Base-by-base conservation (phyloP, 1,284 basidiomycete genomes). In the Papiliotrema fonsecae region DNA sequence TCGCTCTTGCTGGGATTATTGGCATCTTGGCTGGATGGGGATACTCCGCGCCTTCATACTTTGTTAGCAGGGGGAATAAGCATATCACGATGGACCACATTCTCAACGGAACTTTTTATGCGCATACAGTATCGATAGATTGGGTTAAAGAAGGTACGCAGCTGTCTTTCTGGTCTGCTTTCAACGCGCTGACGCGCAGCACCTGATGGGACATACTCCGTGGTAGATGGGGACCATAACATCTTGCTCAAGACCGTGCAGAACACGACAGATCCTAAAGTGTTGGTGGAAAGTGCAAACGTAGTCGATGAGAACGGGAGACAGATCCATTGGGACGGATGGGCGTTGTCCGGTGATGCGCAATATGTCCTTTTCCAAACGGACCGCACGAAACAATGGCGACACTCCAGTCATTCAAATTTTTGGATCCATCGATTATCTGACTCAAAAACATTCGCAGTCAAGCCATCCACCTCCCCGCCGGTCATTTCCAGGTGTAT, bases 191-290 rank as follows among this genome's bases (percentile, higher is more conserved):
- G 46, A 42, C 35, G 13, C 42, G 19, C 19, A 55, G 55, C 61
- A 87, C 89, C 89, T 54, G 92, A 97, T 68, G 93, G 92, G 1
- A 87, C 93, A 0, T 94, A 85, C 72, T 88, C 87, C 1, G 78
- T 81, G 4, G 69, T 64, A 18, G 60, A 75, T 25, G 75, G 81
- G 37, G 75, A 80, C 24, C 81, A 80, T 13, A 77, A 78, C 46
- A 88, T 96, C 65, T 77, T 82, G 35, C 79, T 96, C 5, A 82
- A 87, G 4, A 84, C 91, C 58, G 77, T 92, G 16, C 83, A 84
- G 13, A 74, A 82, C 77, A 62, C 54, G 42, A 66, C 60, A 26
- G 51, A 55, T 19, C 62, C 60, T 5, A 49, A 50, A 1, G 36
- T 69, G 18, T 61, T 74, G 4, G 72, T 72, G 38, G 55, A 65